These are phyloP conservation scores for Neoboletus subvelutipes DNA, from an alignment of 768 basidiomycete genomes.

Conservation along the genomic window DNA sequence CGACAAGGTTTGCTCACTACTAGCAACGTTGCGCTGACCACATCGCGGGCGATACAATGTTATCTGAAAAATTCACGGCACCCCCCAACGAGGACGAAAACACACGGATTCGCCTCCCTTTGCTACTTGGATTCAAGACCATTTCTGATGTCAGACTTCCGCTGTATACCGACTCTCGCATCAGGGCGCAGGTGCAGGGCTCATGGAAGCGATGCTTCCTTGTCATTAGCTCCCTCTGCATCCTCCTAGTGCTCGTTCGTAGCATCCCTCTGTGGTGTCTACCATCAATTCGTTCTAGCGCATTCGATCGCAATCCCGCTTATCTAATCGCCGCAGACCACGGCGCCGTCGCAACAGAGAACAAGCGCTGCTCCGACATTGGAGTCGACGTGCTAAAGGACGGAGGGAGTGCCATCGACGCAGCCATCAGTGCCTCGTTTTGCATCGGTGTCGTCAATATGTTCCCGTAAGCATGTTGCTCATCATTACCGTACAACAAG, in stretches of 20 bases:
- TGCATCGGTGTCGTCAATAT: conserved; percentile 86
- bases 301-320: conserved; percentile 45
- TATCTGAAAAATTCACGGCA: background rate
- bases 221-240: conserved; percentile 7
- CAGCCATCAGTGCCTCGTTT: conserved; percentile 74
- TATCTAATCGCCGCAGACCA: conserved; percentile 61
- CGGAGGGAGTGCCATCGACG: conserved; percentile 91
- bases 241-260: conserved; percentile 12
- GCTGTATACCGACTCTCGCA: conserved; percentile 10
- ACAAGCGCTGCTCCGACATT: conserved; percentile 79
- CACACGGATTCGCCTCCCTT: background rate
- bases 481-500: background rate
- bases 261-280: background rate
- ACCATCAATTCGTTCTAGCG: background rate
- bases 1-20: background rate
- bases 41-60: conserved; percentile 4
- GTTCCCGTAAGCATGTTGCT: conserved; percentile 69
- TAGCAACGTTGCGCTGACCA: background rate
- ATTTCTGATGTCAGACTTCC: conserved; percentile 17
- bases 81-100: background rate
- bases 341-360: conserved; percentile 91
- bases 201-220: conserved; percentile 16
- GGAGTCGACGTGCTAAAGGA: conserved; percentile 74
- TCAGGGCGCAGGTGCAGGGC: background rate
- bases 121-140: background rate